Base-by-base conservation (phyloP, 257 asterid species). In the Buddleja alternifolia region DNA sequence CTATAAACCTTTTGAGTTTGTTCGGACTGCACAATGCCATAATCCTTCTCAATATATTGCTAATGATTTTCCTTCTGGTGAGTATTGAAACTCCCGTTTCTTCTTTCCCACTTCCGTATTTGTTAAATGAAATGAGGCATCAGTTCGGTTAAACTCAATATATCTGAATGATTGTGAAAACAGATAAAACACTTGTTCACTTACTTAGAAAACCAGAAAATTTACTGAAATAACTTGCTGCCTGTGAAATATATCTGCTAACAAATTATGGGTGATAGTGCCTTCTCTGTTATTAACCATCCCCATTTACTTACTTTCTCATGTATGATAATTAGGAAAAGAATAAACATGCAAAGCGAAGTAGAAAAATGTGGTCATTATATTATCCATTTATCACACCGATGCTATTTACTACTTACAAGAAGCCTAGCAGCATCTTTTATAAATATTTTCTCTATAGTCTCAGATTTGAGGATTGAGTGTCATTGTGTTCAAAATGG, bases 1-100 rank as follows among this genome's bases (percentile, higher is more conserved):
- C 71, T 48, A 83, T 65, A 80, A 72, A 67, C 96, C 96, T 52
- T 90, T 85, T 67, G 89, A 84, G 14, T 93, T 93, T 77, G 90
- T 81, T 47, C 79, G 29, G 48, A 88, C 99, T 62, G 95, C 78
- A 3, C 96, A 95, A 10, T 80, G 85, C 73, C 75, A 90, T 66
- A 81, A 73, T 79, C 82, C 89, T 75, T 60, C 83, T 71, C 80
- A 72, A 54, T 47, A 84, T 70, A 67, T 42, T 46, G 68, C 78
- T 29, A 78, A 60, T 60, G 42, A 58, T 73, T 50, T 69, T 40
- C 78, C 78, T 63, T 63, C 85, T 60, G 91, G 97, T 91, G 77
- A 86, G 85, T 76, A 52, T 61, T 63, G 39, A 25, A 7, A 47
- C 71, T 40, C 19, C 62, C 34, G 29, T 23, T 19, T 61, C 34